Base-by-base conservation (phyloP, 306 rosid species). In the Glycyrrhiza uralensis region DNA sequence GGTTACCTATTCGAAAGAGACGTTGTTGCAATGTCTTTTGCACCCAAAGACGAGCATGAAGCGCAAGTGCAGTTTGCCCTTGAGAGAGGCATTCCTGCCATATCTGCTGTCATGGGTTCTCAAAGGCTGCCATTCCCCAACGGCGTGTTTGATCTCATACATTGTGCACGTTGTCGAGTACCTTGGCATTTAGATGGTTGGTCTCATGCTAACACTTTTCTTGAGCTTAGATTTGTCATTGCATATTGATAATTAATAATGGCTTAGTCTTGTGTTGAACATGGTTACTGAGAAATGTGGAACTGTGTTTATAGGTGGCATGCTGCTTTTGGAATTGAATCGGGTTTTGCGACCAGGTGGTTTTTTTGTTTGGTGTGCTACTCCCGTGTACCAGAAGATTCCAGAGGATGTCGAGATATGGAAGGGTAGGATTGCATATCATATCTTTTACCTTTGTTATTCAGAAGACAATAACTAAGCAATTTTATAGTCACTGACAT, bases 21-120 rank as follows among this genome's bases (percentile, higher is more conserved):
- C 55, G 97, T 89, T 39, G 75, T 91, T 23, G 64, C 98, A 14
- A 91, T 91, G 94, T 94, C 98, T 26, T 87, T 89, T 66, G 98
- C 97, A 12, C 98, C 98, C 7, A 94, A 94, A 80, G 97, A 94
- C n/a, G 96, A 94, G 72, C 97, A 94, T 32, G 95, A 91, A 74
- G 98, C 97, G 32, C 97, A 89, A 75, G 97, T 94, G 50, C 98
- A 94, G 30, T 94, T 94, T 61, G 97, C 94, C 20, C 93, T 91
- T 26, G 98, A 93, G 80, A 83, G 98, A 62, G 98, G 98, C 10
- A 91, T 93, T 60, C 97, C 98, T 18, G 91, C 94, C 29, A 89
- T 93, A 44, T 93, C 97, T 23, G 96, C 97, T 8, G 98, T 93
- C 77, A 93, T 93, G 98, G 98, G 96, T 49, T 83, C 98, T 32